Percentiles rank a stretch among this genome's conserved stretches.
Evolutionary conservation across 164 flowering plant species (phyloP).

Genomic region (grape (Vitis vinifera)): ASM3070453v1 NC_081823.1:8666001-8666500

Average conservation of each 20-base stretch:
- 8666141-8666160: background rate
- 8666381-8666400: background rate
- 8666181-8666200: background rate
- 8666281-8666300: background rate
- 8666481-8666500: background rate
- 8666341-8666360: background rate
- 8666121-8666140: constrained; percentile 27
- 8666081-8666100: constrained; percentile 27
- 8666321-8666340: background rate
- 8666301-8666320: background rate
- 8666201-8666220: background rate
- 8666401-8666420: background rate
- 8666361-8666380: background rate
- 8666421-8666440: background rate
- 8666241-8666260: background rate
- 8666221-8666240: background rate
- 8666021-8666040: constrained; percentile 31
- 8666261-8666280: background rate
- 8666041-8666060: constrained; percentile 27
- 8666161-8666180: background rate
- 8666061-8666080: constrained; percentile 24
- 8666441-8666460: background rate
- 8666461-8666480: background rate
- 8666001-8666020: background rate
- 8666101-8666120: constrained; percentile 32